phyloP scores from a whole-genome alignment of 176 grass and related monocot species.

The Oryza punctata region DNA sequence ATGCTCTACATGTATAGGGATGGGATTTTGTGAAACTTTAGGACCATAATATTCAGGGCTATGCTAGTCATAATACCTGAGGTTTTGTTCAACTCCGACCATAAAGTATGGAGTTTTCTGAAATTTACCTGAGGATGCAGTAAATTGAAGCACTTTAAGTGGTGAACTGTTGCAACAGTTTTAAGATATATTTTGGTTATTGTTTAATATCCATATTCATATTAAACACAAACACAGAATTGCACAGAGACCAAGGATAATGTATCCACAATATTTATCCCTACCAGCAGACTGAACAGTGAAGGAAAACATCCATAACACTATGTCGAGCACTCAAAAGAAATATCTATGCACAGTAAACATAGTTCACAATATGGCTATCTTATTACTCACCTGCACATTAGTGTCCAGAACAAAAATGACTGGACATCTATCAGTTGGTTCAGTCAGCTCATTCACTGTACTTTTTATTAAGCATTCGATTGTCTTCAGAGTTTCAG shows the following conservation, averaged over 20 bases:
- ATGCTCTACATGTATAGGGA: no score
- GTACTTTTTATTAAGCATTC: constrained; percentile 43
- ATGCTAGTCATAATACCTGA: no score
- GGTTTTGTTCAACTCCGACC: no score
- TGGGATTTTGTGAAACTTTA: no score
- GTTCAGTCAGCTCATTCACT: constrained; percentile 25
- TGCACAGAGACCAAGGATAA: background rate
- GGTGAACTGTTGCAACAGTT: background rate
- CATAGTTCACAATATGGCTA: background rate
- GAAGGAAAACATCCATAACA: constrained; percentile 1
- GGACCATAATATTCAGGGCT: no score
- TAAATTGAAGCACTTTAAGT: background rate
- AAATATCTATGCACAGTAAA: background rate
- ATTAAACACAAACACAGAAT: background rate
- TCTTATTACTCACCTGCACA: constrained; percentile 64
- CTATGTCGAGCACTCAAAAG: background rate
- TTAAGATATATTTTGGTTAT: no score
- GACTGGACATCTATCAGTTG: constrained; percentile 59
- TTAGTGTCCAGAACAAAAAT: constrained; percentile 83
- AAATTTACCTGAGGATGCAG: background rate
- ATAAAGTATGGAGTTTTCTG: no score
- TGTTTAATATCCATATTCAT: no score
- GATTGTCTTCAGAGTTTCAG: constrained; percentile 34
- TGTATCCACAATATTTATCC: background rate
- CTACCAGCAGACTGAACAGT: constrained; percentile 1